Conservation (phyloP, 176 grass and related monocot genomes). For the Zoysia japonica region DNA sequence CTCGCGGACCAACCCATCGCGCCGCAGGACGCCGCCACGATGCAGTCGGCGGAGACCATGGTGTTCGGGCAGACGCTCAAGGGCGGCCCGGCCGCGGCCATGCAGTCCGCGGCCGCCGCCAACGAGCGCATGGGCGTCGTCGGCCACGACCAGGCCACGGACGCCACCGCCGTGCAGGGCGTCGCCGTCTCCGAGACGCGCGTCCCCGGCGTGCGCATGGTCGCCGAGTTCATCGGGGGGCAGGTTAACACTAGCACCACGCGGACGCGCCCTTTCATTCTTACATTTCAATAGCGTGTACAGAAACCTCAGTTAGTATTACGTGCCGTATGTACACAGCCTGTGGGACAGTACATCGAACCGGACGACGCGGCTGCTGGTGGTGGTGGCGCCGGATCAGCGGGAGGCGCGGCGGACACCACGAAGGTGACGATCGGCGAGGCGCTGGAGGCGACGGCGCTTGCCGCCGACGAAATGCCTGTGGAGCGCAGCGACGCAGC, state of each 20-base stretch:
- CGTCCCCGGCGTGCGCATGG: conserved; percentile 49
- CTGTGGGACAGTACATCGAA: conserved; percentile 37
- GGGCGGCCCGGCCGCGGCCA: conserved; percentile 58
- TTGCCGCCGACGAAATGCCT: conserved; percentile 33
- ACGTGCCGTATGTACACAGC: neutral
- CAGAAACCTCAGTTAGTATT: no score
- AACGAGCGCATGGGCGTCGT: conserved; percentile 67
- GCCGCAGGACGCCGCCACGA: conserved; percentile 70
- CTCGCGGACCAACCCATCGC: conserved; percentile 52
- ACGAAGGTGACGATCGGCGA: conserved; percentile 69
- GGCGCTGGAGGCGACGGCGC: conserved; percentile 58
- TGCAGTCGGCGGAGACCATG: conserved; percentile 58
- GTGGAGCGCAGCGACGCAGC: conserved; percentile 77
- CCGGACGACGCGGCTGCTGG: neutral
- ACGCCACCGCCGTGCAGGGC: conserved; percentile 39
- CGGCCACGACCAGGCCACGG: conserved; percentile 53
- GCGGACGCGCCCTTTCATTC: no score
- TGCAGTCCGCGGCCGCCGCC: conserved; percentile 58
- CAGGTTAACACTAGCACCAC: conserved; percentile 35
- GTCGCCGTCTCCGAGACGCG: conserved; percentile 56
- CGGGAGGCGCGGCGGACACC: neutral
- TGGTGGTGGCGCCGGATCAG: neutral
- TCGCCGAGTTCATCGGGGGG: conserved; percentile 73
- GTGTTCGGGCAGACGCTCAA: conserved; percentile 50
- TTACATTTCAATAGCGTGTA: no score